phyloP scores from a whole-genome alignment of 2,329 filamentous ascomycete genomes.

The Sclerotinia borealis region DNA sequence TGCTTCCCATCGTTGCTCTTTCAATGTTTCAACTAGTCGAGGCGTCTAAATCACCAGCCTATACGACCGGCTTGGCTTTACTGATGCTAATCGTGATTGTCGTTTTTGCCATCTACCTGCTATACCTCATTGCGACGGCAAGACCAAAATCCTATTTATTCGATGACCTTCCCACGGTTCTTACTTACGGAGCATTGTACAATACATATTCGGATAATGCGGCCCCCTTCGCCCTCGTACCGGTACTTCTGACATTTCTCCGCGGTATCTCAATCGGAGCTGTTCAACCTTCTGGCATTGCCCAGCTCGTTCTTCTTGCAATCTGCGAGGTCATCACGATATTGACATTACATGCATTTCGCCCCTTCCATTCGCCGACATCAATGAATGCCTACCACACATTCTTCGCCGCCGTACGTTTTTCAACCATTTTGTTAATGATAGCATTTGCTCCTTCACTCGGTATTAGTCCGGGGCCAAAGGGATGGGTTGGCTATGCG shows the following conservation, averaged over 20 bases:
- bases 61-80: slow-evolving; percentile 67
- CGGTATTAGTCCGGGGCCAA: slow-evolving; percentile 68
- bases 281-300: slow-evolving; percentile 86
- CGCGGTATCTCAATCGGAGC: slow-evolving; percentile 88
- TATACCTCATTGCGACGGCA: slow-evolving; percentile 73
- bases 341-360: slow-evolving; percentile 80
- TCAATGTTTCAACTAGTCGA: slow-evolving; percentile 90
- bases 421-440: slow-evolving; percentile 69
- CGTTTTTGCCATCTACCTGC: slow-evolving; percentile 69
- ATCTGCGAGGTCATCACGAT: slow-evolving; percentile 92
- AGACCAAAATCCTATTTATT: slow-evolving; percentile 83
- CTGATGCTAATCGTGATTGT: slow-evolving; percentile 68
- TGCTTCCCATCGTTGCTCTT: slow-evolving; percentile 78
- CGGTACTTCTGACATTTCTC: slow-evolving; percentile 76
- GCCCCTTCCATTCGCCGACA: slow-evolving; percentile 82
- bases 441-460: slow-evolving; percentile 81
- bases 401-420: slow-evolving; percentile 71
- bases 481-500: slow-evolving; percentile 92
- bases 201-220: slow-evolving; percentile 96
- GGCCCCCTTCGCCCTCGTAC: slow-evolving; percentile 82
- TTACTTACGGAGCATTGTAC: slow-evolving; percentile 89
- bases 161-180: slow-evolving; percentile 83
- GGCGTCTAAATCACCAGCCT: slow-evolving; percentile 59
- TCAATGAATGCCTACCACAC: slow-evolving; percentile 98
- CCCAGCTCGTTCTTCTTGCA: slow-evolving; percentile 84